A percentile compares a stretch with the other conserved stretches of the same genome.
Conservation (phyloP, 345 rosid genomes). For the Durio zibethinus region DNA sequence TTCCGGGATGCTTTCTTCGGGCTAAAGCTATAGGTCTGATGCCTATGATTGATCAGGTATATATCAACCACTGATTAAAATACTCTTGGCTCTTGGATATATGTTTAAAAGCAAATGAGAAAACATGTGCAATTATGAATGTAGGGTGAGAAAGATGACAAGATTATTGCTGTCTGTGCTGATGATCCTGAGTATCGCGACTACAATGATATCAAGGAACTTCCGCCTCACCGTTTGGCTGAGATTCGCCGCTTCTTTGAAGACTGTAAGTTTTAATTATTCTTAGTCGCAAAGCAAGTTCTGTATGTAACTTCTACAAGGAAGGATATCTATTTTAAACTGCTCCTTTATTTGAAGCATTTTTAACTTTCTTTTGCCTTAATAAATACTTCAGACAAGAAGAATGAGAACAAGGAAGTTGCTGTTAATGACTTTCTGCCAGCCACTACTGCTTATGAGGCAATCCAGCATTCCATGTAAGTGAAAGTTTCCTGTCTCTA, state of each 20-base stretch:
- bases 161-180: constrained; percentile 97
- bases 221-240: constrained; percentile 96
- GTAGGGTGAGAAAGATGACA: constrained; percentile 99
- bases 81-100: not conserved
- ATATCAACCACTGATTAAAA: constrained; percentile 13
- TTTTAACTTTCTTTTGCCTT: constrained; percentile 15
- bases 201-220: constrained; percentile 83
- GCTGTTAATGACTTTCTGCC: constrained; percentile 95
- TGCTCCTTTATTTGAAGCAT: not conserved
- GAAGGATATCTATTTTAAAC: not conserved
- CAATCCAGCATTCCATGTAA: constrained; percentile 91
- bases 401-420: constrained; percentile 99
- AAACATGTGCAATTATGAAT: not conserved
- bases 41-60: constrained; percentile 99
- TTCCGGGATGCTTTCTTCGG: constrained; percentile 95
- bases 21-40: constrained; percentile 97
- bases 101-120: not conserved
- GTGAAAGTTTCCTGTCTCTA: constrained; percentile 13
- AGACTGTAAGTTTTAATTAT: constrained; percentile 62
- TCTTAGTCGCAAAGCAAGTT: not conserved
- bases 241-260: constrained; percentile 99
- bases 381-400: constrained; percentile 64
- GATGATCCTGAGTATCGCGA: constrained; percentile 98
- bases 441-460: constrained; percentile 65
- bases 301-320: not conserved